Percentiles rank a stretch among this genome's conserved stretches.
phyloP scores from a whole-genome alignment of 345 rosid species.

The Stellera chamaejasme region DNA sequence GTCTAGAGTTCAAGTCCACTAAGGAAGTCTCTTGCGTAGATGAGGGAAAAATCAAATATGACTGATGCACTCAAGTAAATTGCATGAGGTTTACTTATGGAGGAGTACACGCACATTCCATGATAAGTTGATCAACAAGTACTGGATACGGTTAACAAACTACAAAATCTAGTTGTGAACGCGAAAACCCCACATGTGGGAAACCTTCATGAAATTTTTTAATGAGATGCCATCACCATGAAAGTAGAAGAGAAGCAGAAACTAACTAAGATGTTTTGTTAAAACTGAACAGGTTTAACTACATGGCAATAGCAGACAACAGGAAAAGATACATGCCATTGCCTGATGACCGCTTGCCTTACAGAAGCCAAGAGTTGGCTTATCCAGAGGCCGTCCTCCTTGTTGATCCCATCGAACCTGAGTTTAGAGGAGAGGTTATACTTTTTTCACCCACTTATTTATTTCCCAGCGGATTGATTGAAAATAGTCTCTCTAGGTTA shows the following conservation, averaged over 20 bases:
- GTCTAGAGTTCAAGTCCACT: too few relatives aligned
- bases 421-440: conserved; percentile 72
- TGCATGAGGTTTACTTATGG: too few relatives aligned
- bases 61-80: too few relatives aligned
- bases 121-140: too few relatives aligned
- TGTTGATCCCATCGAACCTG: conserved; percentile 57
- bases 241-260: neutral
- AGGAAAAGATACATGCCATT: conserved; percentile 84
- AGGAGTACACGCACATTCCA: too few relatives aligned
- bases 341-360: conserved; percentile 69
- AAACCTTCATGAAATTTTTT: neutral
- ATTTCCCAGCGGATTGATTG: too few relatives aligned
- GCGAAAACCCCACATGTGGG: too few relatives aligned
- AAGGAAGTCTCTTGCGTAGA: too few relatives aligned
- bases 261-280: neutral
- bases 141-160: too few relatives aligned
- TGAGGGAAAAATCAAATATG: too few relatives aligned
- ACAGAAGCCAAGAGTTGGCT: conserved; percentile 52
- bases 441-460: too few relatives aligned
- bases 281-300: conserved; percentile 56
- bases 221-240: neutral
- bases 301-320: conserved; percentile 73
- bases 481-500: neutral
- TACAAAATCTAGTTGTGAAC: too few relatives aligned
- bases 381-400: conserved; percentile 86